Base-by-base conservation (phyloP, 192 early-diverging fungal species). In the Kappamyces sp. region DNA sequence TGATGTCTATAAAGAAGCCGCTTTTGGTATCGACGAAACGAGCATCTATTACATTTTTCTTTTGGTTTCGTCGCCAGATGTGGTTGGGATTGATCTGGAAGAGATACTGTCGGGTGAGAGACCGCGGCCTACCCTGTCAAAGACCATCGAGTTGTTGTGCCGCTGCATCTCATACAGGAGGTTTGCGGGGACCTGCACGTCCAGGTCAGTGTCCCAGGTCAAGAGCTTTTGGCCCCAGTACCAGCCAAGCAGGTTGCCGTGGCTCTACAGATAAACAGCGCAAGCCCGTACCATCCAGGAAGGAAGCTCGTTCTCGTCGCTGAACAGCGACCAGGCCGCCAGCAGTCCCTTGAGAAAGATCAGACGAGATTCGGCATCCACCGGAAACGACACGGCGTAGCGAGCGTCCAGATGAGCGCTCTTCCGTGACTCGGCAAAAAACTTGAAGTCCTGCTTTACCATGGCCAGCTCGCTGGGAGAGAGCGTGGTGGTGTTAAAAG, bases 171-270 rank as follows among this genome's bases (percentile, higher is more conserved):
- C 54, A 39, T 39, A 57, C 37, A 57, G 54, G n/a, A 23, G 42
- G 38, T 57, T 57, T 57, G 54, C 3, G 5, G 36, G 38, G 13
- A 57, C 54, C 54, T 68, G 70, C n/a, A 64, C 36, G 48, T 68
- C 71, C 7, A 72, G 52, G 52, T 76, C 74, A 10, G 63, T 51
- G 51, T 75, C 74, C 66, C 69, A 76, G 2, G 74, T 66, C 48
- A 76, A 49, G 23, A 63, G n/a, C 10, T 49, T 32, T 3, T 55
- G 49, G 41, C 65, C 65, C 65, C 70, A 76, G 46, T 55, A 70
- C 74, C 74, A 76, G 23, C 74, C 74, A 34, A 76, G 52, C 15
- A 76, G 46, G 5, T 60, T 52, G 1, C 74, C 74, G 51, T 76
- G 70, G 3, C 23, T 23, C 23, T 23, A 23, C 23, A 23, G 23